Conservation (phyloP, 2,329 filamentous ascomycete species). For the Claviceps sp. region DNA sequence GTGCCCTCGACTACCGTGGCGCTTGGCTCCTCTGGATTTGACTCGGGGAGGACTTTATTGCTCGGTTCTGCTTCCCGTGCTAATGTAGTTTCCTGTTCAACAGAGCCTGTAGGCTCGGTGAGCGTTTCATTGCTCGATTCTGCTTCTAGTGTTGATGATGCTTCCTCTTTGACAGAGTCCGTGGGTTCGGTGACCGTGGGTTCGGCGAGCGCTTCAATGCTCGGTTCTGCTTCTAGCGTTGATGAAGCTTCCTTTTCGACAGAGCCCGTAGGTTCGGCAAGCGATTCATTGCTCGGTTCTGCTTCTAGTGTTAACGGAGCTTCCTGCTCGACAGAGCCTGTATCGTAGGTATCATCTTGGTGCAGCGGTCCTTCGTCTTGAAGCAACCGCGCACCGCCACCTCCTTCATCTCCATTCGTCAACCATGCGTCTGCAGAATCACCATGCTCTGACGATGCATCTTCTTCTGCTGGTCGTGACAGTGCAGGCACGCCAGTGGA, state of each 20-base stretch:
- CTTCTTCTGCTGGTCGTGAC: background rate
- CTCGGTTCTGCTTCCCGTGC: background rate
- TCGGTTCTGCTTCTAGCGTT: background rate
- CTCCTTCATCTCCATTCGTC: constrained; percentile 8
- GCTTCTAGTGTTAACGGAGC: background rate
- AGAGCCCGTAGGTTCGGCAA: too few relatives aligned
- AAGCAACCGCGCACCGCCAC: constrained; percentile 13
- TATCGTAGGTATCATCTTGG: background rate
- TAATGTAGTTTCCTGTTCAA: background rate
- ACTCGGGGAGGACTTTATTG: background rate
- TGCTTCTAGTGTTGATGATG: background rate
- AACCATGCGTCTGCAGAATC: constrained; percentile 1
- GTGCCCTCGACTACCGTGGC: background rate
- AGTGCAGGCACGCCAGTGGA: background rate
- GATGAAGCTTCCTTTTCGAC: background rate
- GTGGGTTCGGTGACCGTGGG: background rate
- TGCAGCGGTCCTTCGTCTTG: constrained; percentile 9
- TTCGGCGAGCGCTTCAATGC: background rate
- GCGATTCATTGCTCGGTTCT: background rate
- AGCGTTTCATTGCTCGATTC: background rate
- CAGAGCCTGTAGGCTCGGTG: too few relatives aligned
- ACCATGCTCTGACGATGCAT: background rate
- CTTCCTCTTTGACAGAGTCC: background rate
- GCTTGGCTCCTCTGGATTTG: background rate
- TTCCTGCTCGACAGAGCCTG: background rate